Percentiles rank a stretch among this genome's conserved stretches.
phyloP scores from a whole-genome alignment of 768 basidiomycete species.

The Leucocoprinus birnbaumii region DNA sequence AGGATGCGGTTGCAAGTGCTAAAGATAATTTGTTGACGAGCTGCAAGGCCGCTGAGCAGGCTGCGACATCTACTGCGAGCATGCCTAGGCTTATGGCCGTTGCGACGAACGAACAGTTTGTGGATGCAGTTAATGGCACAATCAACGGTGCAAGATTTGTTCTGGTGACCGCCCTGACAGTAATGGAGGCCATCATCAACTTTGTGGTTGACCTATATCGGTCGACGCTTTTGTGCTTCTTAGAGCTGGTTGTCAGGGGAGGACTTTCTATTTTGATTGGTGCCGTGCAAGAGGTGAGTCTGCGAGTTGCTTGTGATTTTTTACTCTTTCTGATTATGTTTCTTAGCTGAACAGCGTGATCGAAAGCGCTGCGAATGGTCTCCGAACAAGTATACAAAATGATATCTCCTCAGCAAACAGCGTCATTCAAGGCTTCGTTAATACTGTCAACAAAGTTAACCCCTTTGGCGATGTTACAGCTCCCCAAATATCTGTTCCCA shows the following conservation, averaged over 20 bases:
- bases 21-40: slow-evolving; percentile 78
- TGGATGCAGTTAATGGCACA: slow-evolving; percentile 74
- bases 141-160: slow-evolving; percentile 75
- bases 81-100: slow-evolving; percentile 88
- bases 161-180: slow-evolving; percentile 71
- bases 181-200: slow-evolving; percentile 86
- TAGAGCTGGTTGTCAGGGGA: slow-evolving; percentile 86
- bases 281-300: slow-evolving; percentile 78
- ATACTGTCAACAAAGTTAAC: slow-evolving; percentile 72
- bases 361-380: slow-evolving; percentile 48
- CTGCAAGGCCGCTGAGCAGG: slow-evolving; percentile 81
- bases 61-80: slow-evolving; percentile 78
- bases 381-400: slow-evolving; percentile 72
- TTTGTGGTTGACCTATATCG: slow-evolving; percentile 92
- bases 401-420: slow-evolving; percentile 68
- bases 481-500: slow-evolving; percentile 75
- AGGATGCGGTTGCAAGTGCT: slow-evolving; percentile 63
- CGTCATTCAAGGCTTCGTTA: slow-evolving; percentile 59
- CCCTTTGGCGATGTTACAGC: slow-evolving; percentile 66
- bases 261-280: slow-evolving; percentile 75
- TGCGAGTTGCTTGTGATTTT: not conserved
- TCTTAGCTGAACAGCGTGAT: slow-evolving; percentile 71
- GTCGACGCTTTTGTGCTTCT: slow-evolving; percentile 89
- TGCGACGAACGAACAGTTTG: slow-evolving; percentile 78
- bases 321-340: slow-evolving; percentile 4